Evolutionary conservation across 768 basidiomycete genomes (phyloP), one percentile per base, ranked within the genome.

Genomic region (Mycena amicta): DNA sequence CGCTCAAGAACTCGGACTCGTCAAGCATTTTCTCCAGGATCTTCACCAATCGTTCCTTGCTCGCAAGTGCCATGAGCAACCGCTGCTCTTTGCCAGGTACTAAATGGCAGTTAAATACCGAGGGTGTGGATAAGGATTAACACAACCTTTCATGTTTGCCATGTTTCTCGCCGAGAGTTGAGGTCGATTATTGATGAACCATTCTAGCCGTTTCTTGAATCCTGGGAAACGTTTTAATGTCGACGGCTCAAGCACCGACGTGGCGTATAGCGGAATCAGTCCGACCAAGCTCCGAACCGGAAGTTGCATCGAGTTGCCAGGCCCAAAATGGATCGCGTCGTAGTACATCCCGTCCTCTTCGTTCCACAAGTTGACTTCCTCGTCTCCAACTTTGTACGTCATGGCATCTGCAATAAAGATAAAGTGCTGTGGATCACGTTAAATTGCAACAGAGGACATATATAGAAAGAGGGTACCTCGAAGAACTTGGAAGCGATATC

Each of bases 401-500:
- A 99, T 98, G 6, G 97, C 97, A 70, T 99, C 97, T 8, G 97
- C 86, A 53, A 99, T 99, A 79, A 95, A 96, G 67, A 98, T 89
- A 75, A 98, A 99, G 72, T 98, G 95, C 89, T 95, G 66, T 31
- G 60, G 62, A 23, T 60, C 12, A 62, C 20, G 16, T 57, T 30
- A 56, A 30, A 56, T 51, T 39, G n/a, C 56, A 12, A 55, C 40
- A 33, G 33, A 13, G 29, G 52, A 39, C 23, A 12, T 2, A 25
- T 31, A 4, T 23, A 61, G 72, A 26, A 47, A 86, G n/a, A n/a
- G n/a, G n/a, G n/a, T n/a, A n/a, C 90, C 81, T 94, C 91, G 56
- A 97, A 94, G 72, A 97, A 97, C 73, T 99, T 99, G 50, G 95
- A 97, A 23, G 97, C 97, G 60, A 99, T 99, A 71, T 99, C 97